Percentiles rank a stretch among this genome's conserved stretches.
Conservation (phyloP, 495 filamentous ascomycete species). For the Xylaria castorea region DNA sequence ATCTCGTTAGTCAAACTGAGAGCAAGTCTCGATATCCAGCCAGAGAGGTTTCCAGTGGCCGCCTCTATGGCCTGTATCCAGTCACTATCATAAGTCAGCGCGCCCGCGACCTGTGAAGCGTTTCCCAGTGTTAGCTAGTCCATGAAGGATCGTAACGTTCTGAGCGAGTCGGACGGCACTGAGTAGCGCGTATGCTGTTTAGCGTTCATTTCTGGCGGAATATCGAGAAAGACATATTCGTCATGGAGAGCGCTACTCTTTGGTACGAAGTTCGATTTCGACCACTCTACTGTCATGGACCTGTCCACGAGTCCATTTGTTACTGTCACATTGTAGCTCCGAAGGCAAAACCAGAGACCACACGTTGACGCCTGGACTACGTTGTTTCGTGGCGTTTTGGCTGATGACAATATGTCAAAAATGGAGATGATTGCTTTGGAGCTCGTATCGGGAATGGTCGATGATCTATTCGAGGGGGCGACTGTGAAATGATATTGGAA, state of each 20-base stretch:
- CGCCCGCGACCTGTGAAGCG: slow-evolving; percentile 34
- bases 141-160: slow-evolving; percentile 41
- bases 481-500: slow-evolving; percentile 40
- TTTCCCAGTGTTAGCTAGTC: slow-evolving; percentile 38
- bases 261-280: slow-evolving; percentile 33
- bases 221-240: slow-evolving; percentile 43
- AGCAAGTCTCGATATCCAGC: slow-evolving; percentile 43
- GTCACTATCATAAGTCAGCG: slow-evolving; percentile 44
- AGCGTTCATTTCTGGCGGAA: slow-evolving; percentile 39
- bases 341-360: slow-evolving; percentile 48
- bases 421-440: slow-evolving; percentile 41
- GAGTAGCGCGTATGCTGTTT: slow-evolving; percentile 37
- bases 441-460: slow-evolving; percentile 24
- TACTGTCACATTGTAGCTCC: slow-evolving; percentile 38
- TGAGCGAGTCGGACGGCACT: slow-evolving; percentile 40
- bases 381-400: slow-evolving; percentile 19
- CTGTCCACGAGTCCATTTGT: slow-evolving; percentile 37
- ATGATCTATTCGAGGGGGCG: slow-evolving; percentile 38
- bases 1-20: slow-evolving; percentile 45
- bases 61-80: slow-evolving; percentile 49
- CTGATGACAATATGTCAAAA: slow-evolving; percentile 45
- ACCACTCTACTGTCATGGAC: slow-evolving; percentile 38
- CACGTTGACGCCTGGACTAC: slow-evolving; percentile 36
- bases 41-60: slow-evolving; percentile 35
- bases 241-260: slow-evolving; percentile 26